phyloP scores from a whole-genome alignment of 805 yeast species.

The Saccharomycopsis fodiens region DNA sequence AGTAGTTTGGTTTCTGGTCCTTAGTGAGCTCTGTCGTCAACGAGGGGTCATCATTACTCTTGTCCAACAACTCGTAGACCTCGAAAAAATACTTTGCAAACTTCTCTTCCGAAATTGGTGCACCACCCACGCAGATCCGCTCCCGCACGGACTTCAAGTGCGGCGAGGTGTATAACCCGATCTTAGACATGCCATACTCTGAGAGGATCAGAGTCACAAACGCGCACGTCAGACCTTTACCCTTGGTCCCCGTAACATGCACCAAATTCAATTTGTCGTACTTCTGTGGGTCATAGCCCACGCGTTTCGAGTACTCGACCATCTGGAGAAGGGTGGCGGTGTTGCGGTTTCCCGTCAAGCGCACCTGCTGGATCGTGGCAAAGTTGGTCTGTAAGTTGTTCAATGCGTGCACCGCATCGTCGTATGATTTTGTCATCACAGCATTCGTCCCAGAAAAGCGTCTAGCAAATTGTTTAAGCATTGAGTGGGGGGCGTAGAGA shows the following conservation, averaged over 20 bases:
- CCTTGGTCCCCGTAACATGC: slow-evolving; percentile 97
- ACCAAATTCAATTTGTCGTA: slow-evolving; percentile 70
- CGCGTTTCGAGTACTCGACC: slow-evolving; percentile 67
- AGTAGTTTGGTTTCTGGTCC: slow-evolving; percentile 82
- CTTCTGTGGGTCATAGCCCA: slow-evolving; percentile 60
- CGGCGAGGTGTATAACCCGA: slow-evolving; percentile 95
- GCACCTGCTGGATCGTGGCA: slow-evolving; percentile 77
- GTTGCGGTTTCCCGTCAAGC: slow-evolving; percentile 59
- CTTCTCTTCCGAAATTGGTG: slow-evolving; percentile 70
- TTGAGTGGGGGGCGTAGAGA: too few species aligned
- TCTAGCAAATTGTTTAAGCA: too few species aligned
- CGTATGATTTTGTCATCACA: too few species aligned
- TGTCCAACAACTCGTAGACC: slow-evolving; percentile 76
- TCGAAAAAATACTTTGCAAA: slow-evolving; percentile 90
- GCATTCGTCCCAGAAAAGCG: too few species aligned
- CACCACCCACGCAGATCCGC: slow-evolving; percentile 79
- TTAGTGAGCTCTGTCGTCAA: slow-evolving; percentile 67
- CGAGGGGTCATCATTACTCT: slow-evolving; percentile 45
- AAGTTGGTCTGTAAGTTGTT: slow-evolving; percentile 88
- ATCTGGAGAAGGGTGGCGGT: slow-evolving; percentile 77
- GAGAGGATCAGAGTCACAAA: slow-evolving; percentile 74
- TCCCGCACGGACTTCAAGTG: slow-evolving; percentile 91
- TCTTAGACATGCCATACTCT: slow-evolving; percentile 55
- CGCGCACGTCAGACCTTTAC: slow-evolving; percentile 97
- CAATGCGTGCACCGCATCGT: slow-evolving; percentile 78